A percentile compares a stretch with the other conserved stretches of the same genome.
These are phyloP conservation scores for Strobilomyces echinocephalus DNA, from an alignment of 768 basidiomycete genomes.

Conservation along the genomic window DNA sequence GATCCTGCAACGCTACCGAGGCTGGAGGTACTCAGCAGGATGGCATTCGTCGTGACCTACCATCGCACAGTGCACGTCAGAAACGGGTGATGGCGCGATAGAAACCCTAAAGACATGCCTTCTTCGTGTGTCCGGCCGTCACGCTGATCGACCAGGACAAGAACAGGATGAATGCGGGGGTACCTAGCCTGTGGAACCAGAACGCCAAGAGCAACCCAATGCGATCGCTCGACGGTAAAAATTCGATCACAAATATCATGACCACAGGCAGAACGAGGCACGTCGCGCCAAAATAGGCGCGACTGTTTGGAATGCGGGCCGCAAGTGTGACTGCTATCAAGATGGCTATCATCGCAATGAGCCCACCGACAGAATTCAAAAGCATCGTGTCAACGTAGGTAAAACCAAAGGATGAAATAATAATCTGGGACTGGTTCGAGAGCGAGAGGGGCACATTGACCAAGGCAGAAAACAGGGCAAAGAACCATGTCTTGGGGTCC, in stretches of 20 bases:
- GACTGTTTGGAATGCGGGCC: slow-evolving; percentile 49
- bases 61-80: not conserved
- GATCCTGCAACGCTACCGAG: slow-evolving; percentile 62
- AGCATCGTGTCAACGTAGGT: too few species aligned
- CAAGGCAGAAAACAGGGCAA: too few species aligned
- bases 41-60: slow-evolving; percentile 47
- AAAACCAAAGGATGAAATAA: too few species aligned
- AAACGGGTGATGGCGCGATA: not conserved
- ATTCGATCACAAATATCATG: slow-evolving; percentile 57
- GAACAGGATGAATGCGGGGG: slow-evolving; percentile 55
- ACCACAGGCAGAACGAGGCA: slow-evolving; percentile 64
- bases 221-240: slow-evolving; percentile 61
- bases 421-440: too few species aligned
- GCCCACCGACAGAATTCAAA: too few species aligned
- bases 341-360: slow-evolving; percentile 57
- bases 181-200: slow-evolving; percentile 38
- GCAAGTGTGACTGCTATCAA: slow-evolving; percentile 57
- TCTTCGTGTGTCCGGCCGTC: slow-evolving; percentile 70
- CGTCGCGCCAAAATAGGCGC: slow-evolving; percentile 55
- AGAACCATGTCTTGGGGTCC: too few species aligned
- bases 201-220: slow-evolving; percentile 55
- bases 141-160: slow-evolving; percentile 62
- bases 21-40: slow-evolving; percentile 69
- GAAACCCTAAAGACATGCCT: slow-evolving; percentile 40
- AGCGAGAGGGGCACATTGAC: too few species aligned